phyloP scores from a whole-genome alignment of 208 protist genomes.

The Wallacemonas sp. region DNA sequence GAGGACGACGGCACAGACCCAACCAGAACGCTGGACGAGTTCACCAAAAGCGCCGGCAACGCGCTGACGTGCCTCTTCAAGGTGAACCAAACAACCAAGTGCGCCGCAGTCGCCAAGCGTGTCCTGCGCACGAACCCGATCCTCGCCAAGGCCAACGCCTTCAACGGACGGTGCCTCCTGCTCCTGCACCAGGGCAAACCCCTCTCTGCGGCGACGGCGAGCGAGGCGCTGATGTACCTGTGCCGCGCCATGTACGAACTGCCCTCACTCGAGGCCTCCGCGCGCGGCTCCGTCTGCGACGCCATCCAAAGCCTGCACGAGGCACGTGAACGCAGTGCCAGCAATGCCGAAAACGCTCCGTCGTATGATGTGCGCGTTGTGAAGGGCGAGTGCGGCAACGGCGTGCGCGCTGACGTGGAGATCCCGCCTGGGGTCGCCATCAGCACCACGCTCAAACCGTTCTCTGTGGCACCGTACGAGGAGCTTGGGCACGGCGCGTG shows the following conservation, averaged over 20 bases:
- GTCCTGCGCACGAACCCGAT: slow-evolving; percentile 65
- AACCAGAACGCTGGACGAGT: slow-evolving; percentile 62
- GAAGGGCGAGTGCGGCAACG: slow-evolving; percentile 38
- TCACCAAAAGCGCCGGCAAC: slow-evolving; percentile 82
- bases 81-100: slow-evolving; percentile 36
- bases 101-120: slow-evolving; percentile 40
- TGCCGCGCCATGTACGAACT: slow-evolving; percentile 77
- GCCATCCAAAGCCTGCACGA: slow-evolving; percentile 27
- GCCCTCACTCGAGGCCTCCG: slow-evolving; percentile 47
- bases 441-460: slow-evolving; percentile 40
- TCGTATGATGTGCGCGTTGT: slow-evolving; percentile 19
- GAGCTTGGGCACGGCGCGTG: slow-evolving; percentile 41
- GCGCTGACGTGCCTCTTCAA: slow-evolving; percentile 82
- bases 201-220: slow-evolving; percentile 9
- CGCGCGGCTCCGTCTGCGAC: slow-evolving; percentile 21
- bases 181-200: slow-evolving; percentile 22
- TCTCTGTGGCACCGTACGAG: slow-evolving; percentile 70
- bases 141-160: slow-evolving; percentile 83
- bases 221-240: slow-evolving; percentile 51
- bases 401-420: slow-evolving; percentile 37
- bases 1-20: slow-evolving; percentile 10
- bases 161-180: slow-evolving; percentile 65
- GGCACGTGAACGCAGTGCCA: not conserved
- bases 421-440: slow-evolving; percentile 50
- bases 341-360: too few species aligned